These are phyloP conservation scores for Trichosporon sp. DNA, from an alignment of 1,284 basidiomycete species.

Conservation along the genomic window DNA sequence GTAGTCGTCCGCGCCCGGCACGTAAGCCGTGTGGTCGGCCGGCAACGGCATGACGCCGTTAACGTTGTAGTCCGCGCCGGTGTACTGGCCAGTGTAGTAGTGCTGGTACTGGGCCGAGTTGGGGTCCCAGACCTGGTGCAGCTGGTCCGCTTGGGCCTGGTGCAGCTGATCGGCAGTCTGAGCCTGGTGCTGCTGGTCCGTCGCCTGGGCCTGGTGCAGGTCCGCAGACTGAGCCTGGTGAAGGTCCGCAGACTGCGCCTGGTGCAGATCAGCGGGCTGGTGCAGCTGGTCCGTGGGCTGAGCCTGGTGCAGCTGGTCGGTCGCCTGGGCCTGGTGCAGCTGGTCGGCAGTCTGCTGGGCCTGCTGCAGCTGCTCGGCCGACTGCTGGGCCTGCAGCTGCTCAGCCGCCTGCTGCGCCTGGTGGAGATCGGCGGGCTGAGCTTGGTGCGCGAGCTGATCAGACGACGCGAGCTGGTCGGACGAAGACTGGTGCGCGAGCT, in stretches of 20 bases:
- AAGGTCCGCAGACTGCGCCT: not conserved
- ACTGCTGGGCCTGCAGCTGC: not conserved
- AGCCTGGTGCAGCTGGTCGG: not conserved
- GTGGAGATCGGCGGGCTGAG: not conserved
- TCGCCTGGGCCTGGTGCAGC: not conserved
- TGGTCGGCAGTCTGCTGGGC: not conserved
- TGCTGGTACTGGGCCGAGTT: constrained; percentile 1
- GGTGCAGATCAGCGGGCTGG: not conserved
- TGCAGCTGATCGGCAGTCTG: not conserved
- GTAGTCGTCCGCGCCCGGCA: constrained; percentile 14
- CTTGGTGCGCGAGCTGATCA: not conserved
- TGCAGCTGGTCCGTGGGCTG: not conserved
- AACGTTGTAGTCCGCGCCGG: constrained; percentile 1
- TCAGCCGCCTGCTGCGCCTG: not conserved
- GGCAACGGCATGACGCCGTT: not conserved
- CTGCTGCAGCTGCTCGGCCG: not conserved
- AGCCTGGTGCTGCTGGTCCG: not conserved
- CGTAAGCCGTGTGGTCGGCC: constrained; percentile 15
- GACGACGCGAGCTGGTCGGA: not conserved
- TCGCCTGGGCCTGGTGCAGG: not conserved
- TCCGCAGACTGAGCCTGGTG: not conserved
- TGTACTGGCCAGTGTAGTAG: constrained; percentile 1
- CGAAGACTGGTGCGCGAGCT: not conserved
- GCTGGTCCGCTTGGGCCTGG: constrained; percentile 1
- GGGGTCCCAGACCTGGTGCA: constrained; percentile 1